Evolutionary conservation across 1,284 basidiomycete genomes (phyloP).

Genomic region (Pseudomicrostroma phylloplanum): DNA sequence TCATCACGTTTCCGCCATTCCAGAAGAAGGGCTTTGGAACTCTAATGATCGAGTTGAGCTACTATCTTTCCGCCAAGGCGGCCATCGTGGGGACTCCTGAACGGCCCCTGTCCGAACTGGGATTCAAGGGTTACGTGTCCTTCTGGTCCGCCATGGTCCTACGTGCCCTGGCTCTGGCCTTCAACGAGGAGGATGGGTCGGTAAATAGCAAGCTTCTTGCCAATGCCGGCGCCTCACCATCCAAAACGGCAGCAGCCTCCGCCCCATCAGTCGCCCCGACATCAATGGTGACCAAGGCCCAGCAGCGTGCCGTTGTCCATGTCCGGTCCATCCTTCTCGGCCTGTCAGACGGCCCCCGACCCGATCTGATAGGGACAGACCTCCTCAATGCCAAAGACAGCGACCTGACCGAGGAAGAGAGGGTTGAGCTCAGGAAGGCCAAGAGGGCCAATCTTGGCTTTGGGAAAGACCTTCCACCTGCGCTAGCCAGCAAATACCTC

Average conservation of each 20-base stretch:
- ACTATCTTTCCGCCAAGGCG: slow-evolving; percentile 75
- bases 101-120: slow-evolving; percentile 85
- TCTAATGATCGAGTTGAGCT: slow-evolving; percentile 97
- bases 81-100: slow-evolving; percentile 84
- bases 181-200: slow-evolving; percentile 21
- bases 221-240: not conserved
- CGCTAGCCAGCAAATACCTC: not conserved
- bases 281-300: slow-evolving; percentile 4
- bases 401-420: slow-evolving; percentile 7
- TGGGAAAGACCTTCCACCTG: not conserved
- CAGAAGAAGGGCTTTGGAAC: slow-evolving; percentile 86
- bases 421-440: not conserved
- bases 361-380: slow-evolving; percentile 13
- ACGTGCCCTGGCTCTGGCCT: slow-evolving; percentile 66
- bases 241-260: not conserved
- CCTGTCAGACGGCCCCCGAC: slow-evolving; percentile 11
- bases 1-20: slow-evolving; percentile 87
- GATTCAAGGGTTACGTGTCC: slow-evolving; percentile 79
- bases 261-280: not conserved
- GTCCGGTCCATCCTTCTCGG: not conserved
- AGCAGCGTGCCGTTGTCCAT: slow-evolving; percentile 16
- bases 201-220: slow-evolving; percentile 9
- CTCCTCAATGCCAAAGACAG: not conserved
- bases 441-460: not conserved
- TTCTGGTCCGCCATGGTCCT: slow-evolving; percentile 84